A percentile compares a stretch with the other conserved stretches of the same genome.
phyloP scores from a whole-genome alignment of 371 early-diverging fungal species.

The Rhizopus sp. region DNA sequence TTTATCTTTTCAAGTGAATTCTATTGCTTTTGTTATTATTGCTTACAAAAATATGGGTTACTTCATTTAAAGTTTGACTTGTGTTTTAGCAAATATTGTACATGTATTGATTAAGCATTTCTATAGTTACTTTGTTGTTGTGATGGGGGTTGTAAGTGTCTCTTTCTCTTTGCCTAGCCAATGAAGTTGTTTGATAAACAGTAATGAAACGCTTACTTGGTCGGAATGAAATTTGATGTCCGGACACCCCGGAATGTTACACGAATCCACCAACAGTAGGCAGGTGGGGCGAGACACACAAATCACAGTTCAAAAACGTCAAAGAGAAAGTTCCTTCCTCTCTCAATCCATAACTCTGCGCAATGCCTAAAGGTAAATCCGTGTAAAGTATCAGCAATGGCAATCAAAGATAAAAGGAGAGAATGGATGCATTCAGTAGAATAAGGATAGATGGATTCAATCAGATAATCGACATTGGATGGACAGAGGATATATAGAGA shows the following conservation, averaged over 20 bases:
- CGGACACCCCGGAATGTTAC: neutral
- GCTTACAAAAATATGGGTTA: too few species aligned
- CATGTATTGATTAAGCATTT: too few species aligned
- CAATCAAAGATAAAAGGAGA: neutral
- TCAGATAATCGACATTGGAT: neutral
- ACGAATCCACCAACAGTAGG: neutral
- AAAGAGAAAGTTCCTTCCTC: constrained; percentile 13
- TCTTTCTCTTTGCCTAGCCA: too few species aligned
- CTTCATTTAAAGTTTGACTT: too few species aligned
- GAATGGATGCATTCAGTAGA: neutral
- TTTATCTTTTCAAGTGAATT: too few species aligned
- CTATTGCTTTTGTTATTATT: too few species aligned
- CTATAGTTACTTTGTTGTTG: too few species aligned
- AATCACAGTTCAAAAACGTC: neutral
- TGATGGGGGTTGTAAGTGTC: too few species aligned
- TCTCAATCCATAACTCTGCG: constrained; percentile 25
- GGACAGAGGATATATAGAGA: constrained; percentile 6
- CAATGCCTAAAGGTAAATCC: constrained; percentile 24
- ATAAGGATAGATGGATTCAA: too few species aligned
- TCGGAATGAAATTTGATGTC: neutral
- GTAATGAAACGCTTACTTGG: too few species aligned
- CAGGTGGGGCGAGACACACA: neutral
- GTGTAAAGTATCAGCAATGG: neutral
- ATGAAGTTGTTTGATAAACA: too few species aligned
- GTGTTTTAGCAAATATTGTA: too few species aligned